Base-by-base conservation (phyloP, 108 stramenopile genomes). In the Skeletonema marinoi region DNA sequence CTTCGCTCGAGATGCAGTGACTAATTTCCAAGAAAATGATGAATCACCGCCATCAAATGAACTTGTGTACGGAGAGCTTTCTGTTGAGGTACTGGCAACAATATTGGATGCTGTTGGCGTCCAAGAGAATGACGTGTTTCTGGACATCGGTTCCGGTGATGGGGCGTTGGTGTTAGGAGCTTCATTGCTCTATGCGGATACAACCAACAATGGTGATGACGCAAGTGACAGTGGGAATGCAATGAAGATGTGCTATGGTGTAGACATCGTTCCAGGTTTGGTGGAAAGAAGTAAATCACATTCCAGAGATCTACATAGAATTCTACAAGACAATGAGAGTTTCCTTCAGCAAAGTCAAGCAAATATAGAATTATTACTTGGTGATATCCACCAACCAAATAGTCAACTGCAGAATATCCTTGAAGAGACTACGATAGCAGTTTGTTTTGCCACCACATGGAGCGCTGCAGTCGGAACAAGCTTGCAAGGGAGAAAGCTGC, bases 371-470 rank as follows among this genome's bases (percentile, higher is more conserved):
- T 76, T 76, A 38, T 62, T 36, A 31, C 74, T 64, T 14, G 73
- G 73, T 16, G 73, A 74, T 48, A 35, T 74, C 9, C 73, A 74
- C 19, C 32, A 73, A 41, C 31, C 71, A 72, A 17, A 69, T 16
- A 12, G n/a, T 51, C 29, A 48, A 60, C 21, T 71, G 29, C 41
- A 14, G 44, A 9, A 21, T 1, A 63, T 74, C 12, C 65, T 78
- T 12, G 11, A 42, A 13, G 78, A 84, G 10, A 58, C 78, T 11
- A 84, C 78, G 14, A 33, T 84, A 48, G 83, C 74, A 44, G 61
- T 84, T 17, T 84, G 83, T 60, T 84, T 84, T 66, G 78, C 78
- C 11, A 84, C 83, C 6, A 84, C 83, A 31, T 84, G 83, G 83
- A 66, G 73, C 32, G 73, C 73, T 30, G 12, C 66, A 51, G 16